These are phyloP conservation scores for Ceratocystis huliohia DNA, from an alignment of 2,329 filamentous ascomycete genomes.

Conservation along the genomic window DNA sequence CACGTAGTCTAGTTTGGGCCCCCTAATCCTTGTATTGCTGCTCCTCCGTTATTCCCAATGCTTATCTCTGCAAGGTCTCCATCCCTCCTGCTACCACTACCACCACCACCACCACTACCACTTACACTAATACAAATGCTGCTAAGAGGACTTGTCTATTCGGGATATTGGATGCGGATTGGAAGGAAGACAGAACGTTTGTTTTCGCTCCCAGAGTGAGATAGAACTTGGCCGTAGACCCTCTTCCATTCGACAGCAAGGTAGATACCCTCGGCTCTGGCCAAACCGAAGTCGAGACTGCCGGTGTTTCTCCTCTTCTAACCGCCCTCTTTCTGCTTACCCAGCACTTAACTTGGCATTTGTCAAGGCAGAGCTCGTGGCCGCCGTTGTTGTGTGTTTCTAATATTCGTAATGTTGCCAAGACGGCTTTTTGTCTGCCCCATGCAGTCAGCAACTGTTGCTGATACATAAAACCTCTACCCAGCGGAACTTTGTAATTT, in stretches of 20 bases:
- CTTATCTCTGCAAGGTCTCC: background rate
- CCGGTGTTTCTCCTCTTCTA: conserved; percentile 1
- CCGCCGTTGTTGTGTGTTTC: background rate
- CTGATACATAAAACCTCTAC: too few relatives aligned
- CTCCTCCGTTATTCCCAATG: background rate
- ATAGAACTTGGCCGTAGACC: conserved; percentile 6
- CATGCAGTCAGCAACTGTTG: background rate
- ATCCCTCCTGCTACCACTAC: too few relatives aligned
- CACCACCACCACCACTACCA: background rate
- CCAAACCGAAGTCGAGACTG: background rate
- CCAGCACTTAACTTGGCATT: background rate
- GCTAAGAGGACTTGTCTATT: background rate
- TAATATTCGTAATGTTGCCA: background rate
- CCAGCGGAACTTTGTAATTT: too few relatives aligned
- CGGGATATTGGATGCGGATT: background rate
- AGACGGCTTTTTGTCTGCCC: background rate
- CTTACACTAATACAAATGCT: background rate
- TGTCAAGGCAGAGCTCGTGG: too few relatives aligned
- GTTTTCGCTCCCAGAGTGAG: background rate
- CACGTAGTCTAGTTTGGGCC: background rate
- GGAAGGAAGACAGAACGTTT: background rate
- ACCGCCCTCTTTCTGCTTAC: background rate
- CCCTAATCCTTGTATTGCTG: background rate
- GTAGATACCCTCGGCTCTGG: background rate
- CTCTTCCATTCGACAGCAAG: background rate